Evolutionary conservation across 108 stramenopile genomes (phyloP).

Genomic region (Bacterosira constricta): DNA sequence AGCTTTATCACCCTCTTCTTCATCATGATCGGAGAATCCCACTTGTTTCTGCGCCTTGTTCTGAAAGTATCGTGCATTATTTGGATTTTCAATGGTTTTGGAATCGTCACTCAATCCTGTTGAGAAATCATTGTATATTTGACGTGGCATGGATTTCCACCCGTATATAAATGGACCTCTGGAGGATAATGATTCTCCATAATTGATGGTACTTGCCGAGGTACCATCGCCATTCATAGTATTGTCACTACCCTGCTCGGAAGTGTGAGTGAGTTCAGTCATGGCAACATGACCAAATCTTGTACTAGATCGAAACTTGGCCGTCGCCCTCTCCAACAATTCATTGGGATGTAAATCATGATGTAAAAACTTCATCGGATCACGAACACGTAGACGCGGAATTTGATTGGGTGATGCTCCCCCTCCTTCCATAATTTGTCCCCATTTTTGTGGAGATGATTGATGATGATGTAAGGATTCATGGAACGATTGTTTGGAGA

Average conservation of each 20-base stretch:
- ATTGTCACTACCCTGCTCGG: too few relatives aligned
- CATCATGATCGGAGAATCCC: neutral
- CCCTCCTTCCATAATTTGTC: conserved; percentile 23
- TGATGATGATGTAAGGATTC: too few relatives aligned
- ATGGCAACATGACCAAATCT: conserved; percentile 15
- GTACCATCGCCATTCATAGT: too few relatives aligned
- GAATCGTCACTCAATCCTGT: conserved; percentile 27
- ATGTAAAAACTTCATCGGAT: conserved; percentile 33
- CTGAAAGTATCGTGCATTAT: neutral
- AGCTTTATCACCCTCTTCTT: neutral
- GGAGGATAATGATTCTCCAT: neutral
- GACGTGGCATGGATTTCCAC: conserved; percentile 50
- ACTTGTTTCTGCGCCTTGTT: conserved; percentile 6
- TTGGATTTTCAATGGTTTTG: conserved; percentile 1
- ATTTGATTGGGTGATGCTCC: conserved; percentile 23
- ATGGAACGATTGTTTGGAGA: too few relatives aligned
- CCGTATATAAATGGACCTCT: conserved; percentile 27
- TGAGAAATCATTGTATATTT: conserved; percentile 32
- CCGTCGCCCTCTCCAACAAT: conserved; percentile 15
- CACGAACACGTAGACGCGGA: conserved; percentile 17
- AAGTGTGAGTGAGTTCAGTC: too few relatives aligned
- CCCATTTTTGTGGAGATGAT: too few relatives aligned
- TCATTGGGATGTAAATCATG: neutral
- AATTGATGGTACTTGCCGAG: too few relatives aligned
- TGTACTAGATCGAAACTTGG: conserved; percentile 16